Evolutionary conservation across 805 yeast species (phyloP).

Genomic region (Jamesozyma gamospora): DNA sequence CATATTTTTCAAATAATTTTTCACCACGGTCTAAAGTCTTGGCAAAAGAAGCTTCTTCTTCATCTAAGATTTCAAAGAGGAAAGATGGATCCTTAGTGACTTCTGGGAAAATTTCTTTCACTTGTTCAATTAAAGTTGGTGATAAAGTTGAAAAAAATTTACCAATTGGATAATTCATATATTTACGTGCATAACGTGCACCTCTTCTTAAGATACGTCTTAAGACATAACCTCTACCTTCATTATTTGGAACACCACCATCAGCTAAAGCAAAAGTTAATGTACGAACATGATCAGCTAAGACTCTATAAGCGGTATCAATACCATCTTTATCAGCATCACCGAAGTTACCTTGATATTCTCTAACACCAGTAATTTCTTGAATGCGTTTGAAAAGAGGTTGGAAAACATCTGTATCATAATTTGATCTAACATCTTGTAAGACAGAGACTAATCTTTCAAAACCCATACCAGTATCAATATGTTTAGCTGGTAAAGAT

Average conservation of each 20-base stretch:
- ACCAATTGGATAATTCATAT: slow-evolving; percentile 92
- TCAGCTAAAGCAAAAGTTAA: slow-evolving; percentile 92
- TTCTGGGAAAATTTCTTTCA: slow-evolving; percentile 86
- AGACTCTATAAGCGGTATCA: slow-evolving; percentile 95
- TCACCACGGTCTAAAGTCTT: slow-evolving; percentile 97
- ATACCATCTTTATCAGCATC: slow-evolving; percentile 87
- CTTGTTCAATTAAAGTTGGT: slow-evolving; percentile 86
- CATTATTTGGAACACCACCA: slow-evolving; percentile 99
- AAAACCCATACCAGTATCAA: slow-evolving; percentile 98
- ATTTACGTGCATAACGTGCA: slow-evolving; percentile 91
- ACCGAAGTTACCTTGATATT: slow-evolving; percentile 88
- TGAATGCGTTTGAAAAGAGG: slow-evolving; percentile 82
- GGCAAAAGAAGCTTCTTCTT: slow-evolving; percentile 91
- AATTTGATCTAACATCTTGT: slow-evolving; percentile 85
- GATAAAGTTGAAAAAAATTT: slow-evolving; percentile 85
- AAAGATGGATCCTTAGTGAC: slow-evolving; percentile 58
- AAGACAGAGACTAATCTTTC: slow-evolving; percentile 92
- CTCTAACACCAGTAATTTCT: slow-evolving; percentile 87
- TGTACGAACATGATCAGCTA: slow-evolving; percentile 98
- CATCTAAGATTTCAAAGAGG: slow-evolving; percentile 83
- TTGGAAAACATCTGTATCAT: slow-evolving; percentile 92
- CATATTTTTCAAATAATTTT: slow-evolving; percentile 88
- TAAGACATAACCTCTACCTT: slow-evolving; percentile 96
- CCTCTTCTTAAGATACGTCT: slow-evolving; percentile 98
- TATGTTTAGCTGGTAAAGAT: slow-evolving; percentile 85